These are phyloP conservation scores for Phialocephala subalpina DNA, from an alignment of 2,329 filamentous ascomycete genomes.

Conservation along the genomic window DNA sequence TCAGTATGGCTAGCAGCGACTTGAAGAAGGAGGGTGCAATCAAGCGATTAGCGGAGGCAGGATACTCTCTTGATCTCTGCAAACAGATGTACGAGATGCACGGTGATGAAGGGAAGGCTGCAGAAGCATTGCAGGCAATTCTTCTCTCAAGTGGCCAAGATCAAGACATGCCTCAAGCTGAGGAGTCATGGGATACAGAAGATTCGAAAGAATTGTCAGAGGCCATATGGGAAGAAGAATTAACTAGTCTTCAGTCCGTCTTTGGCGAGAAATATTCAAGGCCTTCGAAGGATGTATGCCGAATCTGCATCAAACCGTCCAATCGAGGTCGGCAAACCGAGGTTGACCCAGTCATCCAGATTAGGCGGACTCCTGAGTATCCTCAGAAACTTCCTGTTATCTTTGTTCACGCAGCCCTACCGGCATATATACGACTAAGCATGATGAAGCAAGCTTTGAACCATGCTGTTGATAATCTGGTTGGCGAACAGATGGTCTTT, in stretches of 20 bases:
- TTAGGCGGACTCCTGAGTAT: constrained; percentile 78
- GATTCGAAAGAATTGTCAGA: constrained; percentile 59
- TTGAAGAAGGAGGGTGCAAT: constrained; percentile 82
- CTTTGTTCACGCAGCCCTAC: constrained; percentile 74
- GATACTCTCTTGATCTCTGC: constrained; percentile 87
- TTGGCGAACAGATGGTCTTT: constrained; percentile 91
- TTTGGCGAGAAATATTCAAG: constrained; percentile 77
- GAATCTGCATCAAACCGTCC: constrained; percentile 69
- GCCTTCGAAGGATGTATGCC: constrained; percentile 69
- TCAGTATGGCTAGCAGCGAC: constrained; percentile 85
- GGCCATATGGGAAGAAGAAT: constrained; percentile 85
- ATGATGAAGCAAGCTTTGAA: constrained; percentile 80
- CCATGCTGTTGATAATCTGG: constrained; percentile 73
- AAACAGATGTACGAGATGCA: constrained; percentile 77
- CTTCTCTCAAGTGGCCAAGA: constrained; percentile 61
- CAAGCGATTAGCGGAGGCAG: constrained; percentile 81
- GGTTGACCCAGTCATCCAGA: constrained; percentile 67
- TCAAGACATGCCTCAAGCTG: constrained; percentile 43
- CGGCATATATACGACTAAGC: constrained; percentile 92
- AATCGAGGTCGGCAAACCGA: constrained; percentile 57
- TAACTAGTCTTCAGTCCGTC: constrained; percentile 83
- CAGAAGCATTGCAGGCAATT: constrained; percentile 78
- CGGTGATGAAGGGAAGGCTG: constrained; percentile 77
- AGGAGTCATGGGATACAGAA: constrained; percentile 47
- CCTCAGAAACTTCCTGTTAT: constrained; percentile 74